Evolutionary conservation across 345 rosid species (phyloP).

Genomic region (Balakata baccata): DNA sequence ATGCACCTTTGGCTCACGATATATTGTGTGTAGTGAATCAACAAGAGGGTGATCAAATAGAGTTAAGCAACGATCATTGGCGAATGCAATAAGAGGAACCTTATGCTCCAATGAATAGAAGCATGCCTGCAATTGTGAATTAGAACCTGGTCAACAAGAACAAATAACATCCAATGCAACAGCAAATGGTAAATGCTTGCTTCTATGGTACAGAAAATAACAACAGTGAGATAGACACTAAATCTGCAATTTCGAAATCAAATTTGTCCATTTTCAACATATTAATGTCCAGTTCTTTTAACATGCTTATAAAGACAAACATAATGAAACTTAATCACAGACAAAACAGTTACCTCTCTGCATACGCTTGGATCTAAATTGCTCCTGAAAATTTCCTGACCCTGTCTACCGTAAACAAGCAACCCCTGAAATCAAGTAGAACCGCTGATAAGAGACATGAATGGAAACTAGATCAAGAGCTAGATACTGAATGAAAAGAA

Average conservation of each 20-base stretch:
- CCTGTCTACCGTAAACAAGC: conserved; percentile 88
- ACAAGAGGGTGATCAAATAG: conserved; percentile 81
- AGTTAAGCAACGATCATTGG: conserved; percentile 77
- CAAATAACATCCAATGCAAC: neutral
- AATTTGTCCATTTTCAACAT: neutral
- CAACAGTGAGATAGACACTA: neutral
- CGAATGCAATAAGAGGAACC: conserved; percentile 86
- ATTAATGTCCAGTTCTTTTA: neutral
- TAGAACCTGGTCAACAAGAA: neutral
- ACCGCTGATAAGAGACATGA: conserved; percentile 15
- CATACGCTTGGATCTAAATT: conserved; percentile 73
- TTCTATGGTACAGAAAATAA: neutral
- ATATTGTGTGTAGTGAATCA: conserved; percentile 64
- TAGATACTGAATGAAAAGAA: neutral
- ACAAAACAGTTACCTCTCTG: conserved; percentile 58
- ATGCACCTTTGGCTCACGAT: conserved; percentile 79
- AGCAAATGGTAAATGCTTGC: neutral
- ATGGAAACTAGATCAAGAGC: conserved; percentile 6
- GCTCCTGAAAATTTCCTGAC: conserved; percentile 73
- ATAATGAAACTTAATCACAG: neutral
- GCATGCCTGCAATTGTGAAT: conserved; percentile 50
- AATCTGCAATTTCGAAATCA: neutral
- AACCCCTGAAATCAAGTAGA: conserved; percentile 61
- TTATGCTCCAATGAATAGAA: conserved; percentile 70
- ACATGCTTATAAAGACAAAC: neutral